A percentile compares a stretch with the other conserved stretches of the same genome.
phyloP scores from a whole-genome alignment of 2,329 filamentous ascomycete genomes.

The Cladosporium sp. region DNA sequence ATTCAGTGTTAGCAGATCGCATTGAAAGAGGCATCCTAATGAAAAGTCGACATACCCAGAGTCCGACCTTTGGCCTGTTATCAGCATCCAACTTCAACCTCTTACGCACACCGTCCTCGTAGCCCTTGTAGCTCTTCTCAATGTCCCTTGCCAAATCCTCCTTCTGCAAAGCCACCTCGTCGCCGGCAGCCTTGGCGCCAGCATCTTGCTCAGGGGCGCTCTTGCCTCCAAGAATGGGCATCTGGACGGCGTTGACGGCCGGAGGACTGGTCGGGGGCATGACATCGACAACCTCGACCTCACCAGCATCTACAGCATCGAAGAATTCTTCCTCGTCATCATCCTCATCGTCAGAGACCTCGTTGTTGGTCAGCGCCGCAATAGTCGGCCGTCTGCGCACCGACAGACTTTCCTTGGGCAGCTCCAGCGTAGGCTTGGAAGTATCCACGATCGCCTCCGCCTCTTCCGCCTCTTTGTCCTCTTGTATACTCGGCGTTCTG shows the following conservation, averaged over 20 bases:
- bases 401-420: slow-evolving; percentile 17
- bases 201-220: slow-evolving; percentile 15
- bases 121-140: slow-evolving; percentile 75
- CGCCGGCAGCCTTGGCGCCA: slow-evolving; percentile 38
- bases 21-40: neutral
- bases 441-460: slow-evolving; percentile 5
- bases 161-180: slow-evolving; percentile 38
- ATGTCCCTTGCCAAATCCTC: slow-evolving; percentile 58
- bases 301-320: slow-evolving; percentile 89
- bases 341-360: slow-evolving; percentile 73
- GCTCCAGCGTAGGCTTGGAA: slow-evolving; percentile 19
- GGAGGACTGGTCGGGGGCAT: slow-evolving; percentile 47
- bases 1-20: slow-evolving; percentile 21
- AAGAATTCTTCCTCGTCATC: slow-evolving; percentile 94
- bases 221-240: slow-evolving; percentile 16
- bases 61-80: slow-evolving; percentile 85
- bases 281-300: slow-evolving; percentile 72
- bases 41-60: slow-evolving; percentile 68
- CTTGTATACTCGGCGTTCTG: slow-evolving; percentile 7
- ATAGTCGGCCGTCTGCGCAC: slow-evolving; percentile 61
- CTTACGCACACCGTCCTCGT: slow-evolving; percentile 80
- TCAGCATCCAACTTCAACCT: slow-evolving; percentile 87
- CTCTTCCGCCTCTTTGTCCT: slow-evolving; percentile 6
- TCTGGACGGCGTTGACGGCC: slow-evolving; percentile 2
- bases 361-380: slow-evolving; percentile 61